Base-by-base conservation (phyloP, 2,329 filamentous ascomycete species). In the Lasiodiplodia sp. region DNA sequence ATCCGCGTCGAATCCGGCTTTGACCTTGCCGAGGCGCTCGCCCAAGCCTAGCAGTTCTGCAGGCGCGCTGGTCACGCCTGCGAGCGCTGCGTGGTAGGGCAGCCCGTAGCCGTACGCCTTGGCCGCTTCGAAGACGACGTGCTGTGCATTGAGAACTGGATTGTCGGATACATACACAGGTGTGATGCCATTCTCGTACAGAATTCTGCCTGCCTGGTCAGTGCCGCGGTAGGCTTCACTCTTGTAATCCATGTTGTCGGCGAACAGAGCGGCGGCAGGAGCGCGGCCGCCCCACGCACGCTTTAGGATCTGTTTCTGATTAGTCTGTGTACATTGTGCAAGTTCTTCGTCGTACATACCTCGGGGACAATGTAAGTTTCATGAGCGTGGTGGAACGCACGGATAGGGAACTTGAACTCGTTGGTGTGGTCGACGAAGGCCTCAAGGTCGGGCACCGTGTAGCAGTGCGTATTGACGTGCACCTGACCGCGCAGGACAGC, bases 231-330 rank as follows among this genome's bases (percentile, higher is more conserved):
- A 91, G 0, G 89, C 81, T 78, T 92, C 90, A 1, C 86, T 83
- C 78, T 92, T 91, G 83, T 91, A 92, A 76, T 87, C 90, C 87
- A 91, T 91, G 75, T 89, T 91, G 74, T 92, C 89, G 11, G 90
- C 89, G 72, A 92, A 92, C 3, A 91, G 80, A n/a, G 86, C 89
- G 18, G 78, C 80, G 11, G 80, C 79, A 4, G 77, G 75, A n/a
- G 76, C 74, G 2, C 65, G 65, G 8, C 77, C 79, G 23, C 79
- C 80, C 68, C 77, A 81, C 2, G 78, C 77, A 21, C 78, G 70
- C 69, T 81, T 81, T 51, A 82, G 70, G 1, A 67, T 51, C 65
- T 66, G 28, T 2, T 38, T 11, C 1, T n/a, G 16, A 38, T 21
- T 18, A 7, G 5, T 8, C 16, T 21, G n/a, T n/a, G n/a, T n/a